Conservation (phyloP, 305 asterid species). For the Vinca major region DNA sequence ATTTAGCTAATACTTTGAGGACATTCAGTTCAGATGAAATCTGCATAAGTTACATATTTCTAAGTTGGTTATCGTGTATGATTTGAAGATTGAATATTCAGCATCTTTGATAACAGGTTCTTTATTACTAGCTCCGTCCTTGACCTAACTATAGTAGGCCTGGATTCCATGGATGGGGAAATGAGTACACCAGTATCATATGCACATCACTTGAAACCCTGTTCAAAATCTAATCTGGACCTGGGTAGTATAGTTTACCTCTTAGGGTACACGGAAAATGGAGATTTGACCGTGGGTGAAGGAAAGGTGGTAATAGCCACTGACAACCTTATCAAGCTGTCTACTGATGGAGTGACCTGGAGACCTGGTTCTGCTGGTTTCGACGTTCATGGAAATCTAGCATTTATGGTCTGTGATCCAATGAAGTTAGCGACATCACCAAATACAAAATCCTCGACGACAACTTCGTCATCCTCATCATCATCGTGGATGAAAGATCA, state of each 20-base stretch:
- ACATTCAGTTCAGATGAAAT: neutral
- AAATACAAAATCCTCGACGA: slow-evolving; percentile 58
- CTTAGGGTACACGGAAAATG: slow-evolving; percentile 64
- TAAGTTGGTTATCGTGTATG: neutral
- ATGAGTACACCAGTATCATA: slow-evolving; percentile 49
- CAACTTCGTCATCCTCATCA: slow-evolving; percentile 74
- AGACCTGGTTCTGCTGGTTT: slow-evolving; percentile 97
- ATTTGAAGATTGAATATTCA: neutral
- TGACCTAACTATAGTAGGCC: slow-evolving; percentile 92
- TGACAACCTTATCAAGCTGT: slow-evolving; percentile 82
- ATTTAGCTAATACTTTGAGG: neutral
- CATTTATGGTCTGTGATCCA: slow-evolving; percentile 96
- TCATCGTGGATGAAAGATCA: slow-evolving; percentile 67
- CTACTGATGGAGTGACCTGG: slow-evolving; percentile 81
- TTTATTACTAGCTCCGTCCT: slow-evolving; percentile 87
- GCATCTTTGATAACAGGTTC: slow-evolving; percentile 48
- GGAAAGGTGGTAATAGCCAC: slow-evolving; percentile 94
- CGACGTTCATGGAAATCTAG: slow-evolving; percentile 83
- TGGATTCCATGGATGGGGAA: slow-evolving; percentile 76
- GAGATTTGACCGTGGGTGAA: slow-evolving; percentile 74
- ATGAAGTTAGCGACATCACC: slow-evolving; percentile 97
- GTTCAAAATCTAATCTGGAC: slow-evolving; percentile 68
- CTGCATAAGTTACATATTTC: neutral
- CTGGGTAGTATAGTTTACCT: slow-evolving; percentile 72
- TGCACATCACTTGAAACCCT: slow-evolving; percentile 60